Percentiles rank a stretch among this genome's conserved stretches.
These are phyloP conservation scores for Colletotrichum noveboracense DNA, from an alignment of 2,329 filamentous ascomycete species.

Conservation along the genomic window DNA sequence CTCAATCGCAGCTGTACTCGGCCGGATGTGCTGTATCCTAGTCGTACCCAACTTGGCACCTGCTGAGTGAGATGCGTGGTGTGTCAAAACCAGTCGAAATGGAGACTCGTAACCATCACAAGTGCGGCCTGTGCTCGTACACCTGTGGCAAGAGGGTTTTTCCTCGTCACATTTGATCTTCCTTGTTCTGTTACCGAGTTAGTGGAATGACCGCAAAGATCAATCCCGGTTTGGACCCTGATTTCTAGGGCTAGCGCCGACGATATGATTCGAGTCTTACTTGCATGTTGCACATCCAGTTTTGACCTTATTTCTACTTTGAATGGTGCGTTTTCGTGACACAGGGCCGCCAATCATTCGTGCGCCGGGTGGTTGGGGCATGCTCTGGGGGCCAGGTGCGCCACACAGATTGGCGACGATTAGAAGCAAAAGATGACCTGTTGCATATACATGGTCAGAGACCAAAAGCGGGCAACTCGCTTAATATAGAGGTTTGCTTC, in stretches of 20 bases:
- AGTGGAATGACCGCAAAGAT: constrained; percentile 8
- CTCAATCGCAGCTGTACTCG: constrained; percentile 14
- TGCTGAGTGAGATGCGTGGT: constrained; percentile 6
- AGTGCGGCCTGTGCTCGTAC: constrained; percentile 42
- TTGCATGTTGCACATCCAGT: constrained; percentile 49
- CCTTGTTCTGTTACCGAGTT: constrained; percentile 32
- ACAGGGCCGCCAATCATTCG: constrained; percentile 26
- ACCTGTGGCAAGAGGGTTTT: constrained; percentile 39
- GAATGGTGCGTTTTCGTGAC: constrained; percentile 30
- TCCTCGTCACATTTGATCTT: constrained; percentile 43
- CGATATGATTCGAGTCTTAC: constrained; percentile 33
- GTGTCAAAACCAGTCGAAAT: constrained; percentile 32
- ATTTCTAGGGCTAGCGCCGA: constrained; percentile 9
- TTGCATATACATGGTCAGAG: accelerated
- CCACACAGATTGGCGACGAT: neutral
- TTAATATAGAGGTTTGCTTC: neutral
- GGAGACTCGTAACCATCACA: constrained; percentile 48
- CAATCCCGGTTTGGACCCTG: too few relatives aligned
- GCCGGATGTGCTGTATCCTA: constrained; percentile 23
- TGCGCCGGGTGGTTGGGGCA: neutral
- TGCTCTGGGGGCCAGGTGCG: neutral
- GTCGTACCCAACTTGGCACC: constrained; percentile 17
- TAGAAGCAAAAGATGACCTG: neutral
- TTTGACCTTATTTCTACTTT: constrained; percentile 40
- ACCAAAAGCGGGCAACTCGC: neutral